Evolutionary conservation across 2,329 filamentous ascomycete species (phyloP).

Genomic region (Epichloe brachyelytri): DNA sequence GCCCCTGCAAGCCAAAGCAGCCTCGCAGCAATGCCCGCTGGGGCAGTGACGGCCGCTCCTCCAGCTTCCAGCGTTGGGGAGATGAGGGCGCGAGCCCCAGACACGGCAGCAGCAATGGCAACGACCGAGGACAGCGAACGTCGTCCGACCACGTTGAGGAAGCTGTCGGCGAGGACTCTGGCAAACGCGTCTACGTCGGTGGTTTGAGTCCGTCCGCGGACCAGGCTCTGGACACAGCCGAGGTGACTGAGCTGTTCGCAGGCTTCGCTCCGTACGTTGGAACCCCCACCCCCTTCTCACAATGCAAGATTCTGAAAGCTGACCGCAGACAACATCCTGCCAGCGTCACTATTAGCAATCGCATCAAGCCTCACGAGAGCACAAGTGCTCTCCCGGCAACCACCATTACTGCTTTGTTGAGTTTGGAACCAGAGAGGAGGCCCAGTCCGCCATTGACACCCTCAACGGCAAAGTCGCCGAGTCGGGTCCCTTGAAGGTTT

Average conservation of each 20-base stretch:
- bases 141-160: neutral
- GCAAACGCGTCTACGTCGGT: conserved; percentile 35
- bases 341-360: conserved; percentile 28
- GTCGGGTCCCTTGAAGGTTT: conserved; percentile 12
- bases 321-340: neutral
- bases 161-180: neutral
- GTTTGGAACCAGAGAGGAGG: conserved; percentile 40
- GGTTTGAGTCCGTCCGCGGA: conserved; percentile 36
- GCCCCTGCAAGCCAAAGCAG: conserved; percentile 47
- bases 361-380: conserved; percentile 45
- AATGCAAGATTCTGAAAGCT: neutral
- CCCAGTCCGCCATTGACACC: conserved; percentile 31
- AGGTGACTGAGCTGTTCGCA: conserved; percentile 33
- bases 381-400: conserved; percentile 38
- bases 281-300: no score
- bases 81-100: conserved; percentile 22
- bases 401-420: conserved; percentile 57
- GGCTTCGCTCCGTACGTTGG: conserved; percentile 26
- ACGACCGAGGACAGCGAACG: neutral
- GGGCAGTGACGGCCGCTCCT: conserved; percentile 3
- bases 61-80: conserved; percentile 28
- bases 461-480: conserved; percentile 13
- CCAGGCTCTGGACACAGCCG: conserved; percentile 31
- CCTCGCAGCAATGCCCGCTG: conserved; percentile 6
- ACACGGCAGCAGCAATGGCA: neutral